Conservation (phyloP, 202 grass and related monocot species). For the Zoysia matrella region DNA sequence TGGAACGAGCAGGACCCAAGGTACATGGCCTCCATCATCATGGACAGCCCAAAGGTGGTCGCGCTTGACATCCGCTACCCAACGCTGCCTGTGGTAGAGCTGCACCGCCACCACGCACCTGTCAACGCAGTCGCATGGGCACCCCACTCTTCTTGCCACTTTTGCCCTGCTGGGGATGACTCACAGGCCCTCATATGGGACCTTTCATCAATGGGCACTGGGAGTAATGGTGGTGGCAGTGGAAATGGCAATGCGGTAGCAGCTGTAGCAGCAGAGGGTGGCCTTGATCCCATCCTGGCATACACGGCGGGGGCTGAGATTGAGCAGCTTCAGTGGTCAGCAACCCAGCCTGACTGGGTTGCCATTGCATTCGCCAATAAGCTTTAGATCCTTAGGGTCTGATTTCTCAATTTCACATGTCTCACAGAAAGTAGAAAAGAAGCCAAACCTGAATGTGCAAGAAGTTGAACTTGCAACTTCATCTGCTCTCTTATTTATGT, state of each 20-base stretch:
- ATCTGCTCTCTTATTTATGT: slow-evolving; percentile 33
- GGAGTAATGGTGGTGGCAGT: slow-evolving; percentile 47
- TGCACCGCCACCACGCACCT: slow-evolving; percentile 83
- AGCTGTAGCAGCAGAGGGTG: slow-evolving; percentile 59
- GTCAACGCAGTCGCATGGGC: slow-evolving; percentile 95
- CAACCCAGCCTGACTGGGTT: slow-evolving; percentile 95
- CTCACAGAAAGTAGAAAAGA: slow-evolving; percentile 7
- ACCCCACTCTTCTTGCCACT: slow-evolving; percentile 90
- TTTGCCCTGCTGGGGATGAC: slow-evolving; percentile 92
- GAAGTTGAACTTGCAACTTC: slow-evolving; percentile 31
- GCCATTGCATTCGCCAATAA: slow-evolving; percentile 88
- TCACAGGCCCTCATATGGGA: slow-evolving; percentile 96
- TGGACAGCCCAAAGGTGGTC: slow-evolving; percentile 91
- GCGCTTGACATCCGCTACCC: slow-evolving; percentile 94
- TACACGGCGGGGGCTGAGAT: slow-evolving; percentile 93
- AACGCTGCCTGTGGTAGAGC: slow-evolving; percentile 84
- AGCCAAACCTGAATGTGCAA: slow-evolving; percentile 18
- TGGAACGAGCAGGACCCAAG: slow-evolving; percentile 99
- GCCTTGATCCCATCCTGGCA: slow-evolving; percentile 86
- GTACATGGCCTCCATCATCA: slow-evolving; percentile 99
- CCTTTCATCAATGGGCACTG: slow-evolving; percentile 79
- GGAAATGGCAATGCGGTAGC: slow-evolving; percentile 47
- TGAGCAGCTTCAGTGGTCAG: slow-evolving; percentile 97
- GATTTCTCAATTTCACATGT: slow-evolving; percentile 37
- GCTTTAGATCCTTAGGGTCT: slow-evolving; percentile 94